phyloP scores from a whole-genome alignment of 495 filamentous ascomycete genomes.

The Bacidia rubella region DNA sequence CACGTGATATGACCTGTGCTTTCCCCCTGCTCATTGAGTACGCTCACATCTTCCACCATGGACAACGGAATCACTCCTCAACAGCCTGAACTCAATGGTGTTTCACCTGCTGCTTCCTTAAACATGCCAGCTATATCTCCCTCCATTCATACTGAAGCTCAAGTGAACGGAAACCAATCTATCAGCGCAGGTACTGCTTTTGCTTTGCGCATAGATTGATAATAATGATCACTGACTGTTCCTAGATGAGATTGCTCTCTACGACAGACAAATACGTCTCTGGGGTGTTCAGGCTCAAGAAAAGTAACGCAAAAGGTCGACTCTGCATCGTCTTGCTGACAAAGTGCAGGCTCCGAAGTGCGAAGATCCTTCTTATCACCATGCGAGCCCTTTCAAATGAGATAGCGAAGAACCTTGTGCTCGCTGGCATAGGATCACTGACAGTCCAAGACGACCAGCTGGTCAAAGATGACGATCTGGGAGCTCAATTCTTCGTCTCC shows the following conservation, averaged over 20 bases:
- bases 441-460: constrained; percentile 73
- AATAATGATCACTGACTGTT: background rate
- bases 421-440: constrained; percentile 84
- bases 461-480: constrained; percentile 70
- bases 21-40: too few relatives aligned
- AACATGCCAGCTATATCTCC: background rate
- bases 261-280: constrained; percentile 95
- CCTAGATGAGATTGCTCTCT: constrained; percentile 89
- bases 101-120: background rate
- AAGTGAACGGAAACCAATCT: constrained; percentile 20
- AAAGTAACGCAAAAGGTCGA: constrained; percentile 30
- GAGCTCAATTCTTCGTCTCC: constrained; percentile 77
- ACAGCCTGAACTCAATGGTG: background rate
- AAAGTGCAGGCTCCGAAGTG: constrained; percentile 58
- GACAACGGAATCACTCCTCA: too few relatives aligned
- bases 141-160: background rate
- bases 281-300: constrained; percentile 95
- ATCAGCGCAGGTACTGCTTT: constrained; percentile 38
- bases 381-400: constrained; percentile 88
- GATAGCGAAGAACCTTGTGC: constrained; percentile 92
- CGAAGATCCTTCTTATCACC: constrained; percentile 79
- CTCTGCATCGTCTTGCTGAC: constrained; percentile 5
- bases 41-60: background rate
- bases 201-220: background rate
- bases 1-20: too few relatives aligned